Evolutionary conservation across 1,284 basidiomycete genomes (phyloP).

Genomic region (Exobasidium cylindrosporum): DNA sequence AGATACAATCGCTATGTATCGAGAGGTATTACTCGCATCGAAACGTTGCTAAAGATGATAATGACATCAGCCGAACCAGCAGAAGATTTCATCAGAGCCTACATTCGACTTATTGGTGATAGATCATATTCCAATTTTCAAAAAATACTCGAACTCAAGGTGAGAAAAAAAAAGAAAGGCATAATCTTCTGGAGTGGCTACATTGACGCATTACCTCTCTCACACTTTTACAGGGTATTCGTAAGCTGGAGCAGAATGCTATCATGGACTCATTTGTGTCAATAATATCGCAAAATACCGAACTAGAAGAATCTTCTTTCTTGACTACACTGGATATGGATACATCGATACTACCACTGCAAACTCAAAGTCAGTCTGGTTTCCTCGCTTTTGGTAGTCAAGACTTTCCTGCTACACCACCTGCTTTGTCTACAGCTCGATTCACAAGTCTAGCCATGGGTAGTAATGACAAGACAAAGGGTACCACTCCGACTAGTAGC

Average conservation of each 20-base stretch:
- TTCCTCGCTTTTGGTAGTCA: neutral
- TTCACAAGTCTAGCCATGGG: slow-evolving; percentile 3
- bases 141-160: slow-evolving; percentile 91
- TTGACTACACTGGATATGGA: slow-evolving; percentile 14
- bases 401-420: slow-evolving; percentile 2
- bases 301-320: slow-evolving; percentile 83
- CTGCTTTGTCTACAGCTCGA: neutral
- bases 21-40: slow-evolving; percentile 31
- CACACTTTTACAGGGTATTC: slow-evolving; percentile 63
- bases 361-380: neutral
- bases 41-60: slow-evolving; percentile 35
- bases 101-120: slow-evolving; percentile 39
- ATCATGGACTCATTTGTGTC: slow-evolving; percentile 86
- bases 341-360: neutral
- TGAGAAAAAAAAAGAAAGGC: slow-evolving; percentile 6
- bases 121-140: slow-evolving; percentile 61
- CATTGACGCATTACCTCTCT: neutral
- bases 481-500: neutral
- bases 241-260: slow-evolving; percentile 78
- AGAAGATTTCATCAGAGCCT: slow-evolving; percentile 32
- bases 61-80: slow-evolving; percentile 20
- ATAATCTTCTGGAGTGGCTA: neutral
- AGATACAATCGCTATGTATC: slow-evolving; percentile 41
- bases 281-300: slow-evolving; percentile 80
- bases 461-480: neutral